Conservation (phyloP, 140 eudicot species). For the Cichorium intybus region DNA sequence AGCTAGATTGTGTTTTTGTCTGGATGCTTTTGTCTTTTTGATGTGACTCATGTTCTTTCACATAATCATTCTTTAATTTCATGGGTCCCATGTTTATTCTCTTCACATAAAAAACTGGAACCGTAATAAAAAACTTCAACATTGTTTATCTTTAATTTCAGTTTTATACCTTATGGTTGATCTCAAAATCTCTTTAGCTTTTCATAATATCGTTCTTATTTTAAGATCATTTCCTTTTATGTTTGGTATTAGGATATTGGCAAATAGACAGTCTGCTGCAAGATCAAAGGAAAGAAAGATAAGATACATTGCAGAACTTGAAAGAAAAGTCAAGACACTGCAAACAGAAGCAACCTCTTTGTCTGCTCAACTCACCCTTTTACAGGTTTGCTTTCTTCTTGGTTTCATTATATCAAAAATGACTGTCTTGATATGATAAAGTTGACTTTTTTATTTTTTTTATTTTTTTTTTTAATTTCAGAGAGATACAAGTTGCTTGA, state of each 20-base stretch:
- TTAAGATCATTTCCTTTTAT: not conserved
- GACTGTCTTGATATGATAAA: not conserved
- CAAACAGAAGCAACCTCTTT: constrained; percentile 88
- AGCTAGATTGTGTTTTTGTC: too few relatives aligned
- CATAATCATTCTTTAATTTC: not conserved
- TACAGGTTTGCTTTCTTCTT: constrained; percentile 53
- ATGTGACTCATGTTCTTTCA: too few relatives aligned
- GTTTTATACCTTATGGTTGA: too few relatives aligned
- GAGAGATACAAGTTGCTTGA: constrained; percentile 75
- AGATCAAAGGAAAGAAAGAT: constrained; percentile 95
- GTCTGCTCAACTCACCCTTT: constrained; percentile 76
- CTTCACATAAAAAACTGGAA: not conserved
- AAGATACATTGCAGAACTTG: constrained; percentile 94
- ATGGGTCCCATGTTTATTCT: not conserved
- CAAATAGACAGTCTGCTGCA: constrained; percentile 97
- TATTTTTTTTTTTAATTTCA: constrained; percentile 20
- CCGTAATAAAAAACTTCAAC: not conserved
- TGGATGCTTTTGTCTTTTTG: too few relatives aligned
- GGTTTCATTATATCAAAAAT: not conserved
- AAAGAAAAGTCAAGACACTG: constrained; percentile 76
- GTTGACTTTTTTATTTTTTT: constrained; percentile 6
- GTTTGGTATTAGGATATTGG: constrained; percentile 65
- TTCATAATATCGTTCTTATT: not conserved
- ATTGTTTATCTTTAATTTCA: too few relatives aligned
- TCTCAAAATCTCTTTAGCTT: too few relatives aligned